Percentiles rank a stretch among this genome's conserved stretches.
phyloP scores from a whole-genome alignment of 768 basidiomycete genomes.

The Dacryopinax primogenitus region DNA sequence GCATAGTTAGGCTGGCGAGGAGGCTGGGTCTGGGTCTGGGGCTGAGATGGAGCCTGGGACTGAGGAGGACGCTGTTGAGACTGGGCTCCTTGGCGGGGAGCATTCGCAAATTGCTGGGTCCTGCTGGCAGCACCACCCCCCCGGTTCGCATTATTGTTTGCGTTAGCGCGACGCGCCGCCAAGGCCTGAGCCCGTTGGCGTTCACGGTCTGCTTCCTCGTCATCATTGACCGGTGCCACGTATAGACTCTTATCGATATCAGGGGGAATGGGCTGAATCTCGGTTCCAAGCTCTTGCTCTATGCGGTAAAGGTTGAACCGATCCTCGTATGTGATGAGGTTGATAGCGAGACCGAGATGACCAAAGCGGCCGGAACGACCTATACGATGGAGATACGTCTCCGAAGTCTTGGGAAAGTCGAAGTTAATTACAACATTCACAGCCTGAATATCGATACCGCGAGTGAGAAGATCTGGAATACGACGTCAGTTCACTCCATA shows the following conservation, averaged over 20 bases:
- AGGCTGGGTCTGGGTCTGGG: no score
- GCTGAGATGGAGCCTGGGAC: background rate
- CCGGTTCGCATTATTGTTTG: background rate
- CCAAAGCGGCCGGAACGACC: constrained; percentile 97
- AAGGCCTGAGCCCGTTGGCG: background rate
- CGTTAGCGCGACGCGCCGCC: no score
- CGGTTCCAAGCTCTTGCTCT: constrained; percentile 95
- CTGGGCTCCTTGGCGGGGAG: background rate
- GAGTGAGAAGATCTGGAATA: constrained; percentile 70
- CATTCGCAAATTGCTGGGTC: background rate
- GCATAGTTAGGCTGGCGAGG: background rate
- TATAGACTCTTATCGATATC: constrained; percentile 83
- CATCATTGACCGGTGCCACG: constrained; percentile 55
- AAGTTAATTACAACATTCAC: constrained; percentile 99
- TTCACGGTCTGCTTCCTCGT: constrained; percentile 12
- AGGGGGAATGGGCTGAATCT: constrained; percentile 91
- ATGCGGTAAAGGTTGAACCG: constrained; percentile 95
- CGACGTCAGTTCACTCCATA: constrained; percentile 25
- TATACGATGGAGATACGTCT: constrained; percentile 97
- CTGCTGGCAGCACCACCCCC: background rate
- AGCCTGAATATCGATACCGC: constrained; percentile 98
- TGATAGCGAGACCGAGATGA: constrained; percentile 92
- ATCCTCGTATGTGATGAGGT: constrained; percentile 95
- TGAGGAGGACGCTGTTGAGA: background rate
- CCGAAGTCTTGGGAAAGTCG: constrained; percentile 97